phyloP scores from a whole-genome alignment of 2,329 filamentous ascomycete species.

The Scedosporium dehoogii region DNA sequence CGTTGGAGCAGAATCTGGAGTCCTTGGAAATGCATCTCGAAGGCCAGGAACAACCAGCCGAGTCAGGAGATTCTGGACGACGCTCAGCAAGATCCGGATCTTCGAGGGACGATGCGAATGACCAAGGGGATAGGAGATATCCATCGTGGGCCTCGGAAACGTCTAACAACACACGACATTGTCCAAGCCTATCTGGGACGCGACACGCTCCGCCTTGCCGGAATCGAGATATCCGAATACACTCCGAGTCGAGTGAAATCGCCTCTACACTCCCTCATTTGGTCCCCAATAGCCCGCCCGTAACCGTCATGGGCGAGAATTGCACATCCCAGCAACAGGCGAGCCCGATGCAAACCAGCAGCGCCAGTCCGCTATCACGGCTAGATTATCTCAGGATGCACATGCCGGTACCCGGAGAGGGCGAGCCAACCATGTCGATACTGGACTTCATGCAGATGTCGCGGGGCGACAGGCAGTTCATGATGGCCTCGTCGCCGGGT shows the following conservation, averaged over 20 bases:
- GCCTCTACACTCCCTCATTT: not conserved
- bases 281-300: not conserved
- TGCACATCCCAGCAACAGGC: not conserved
- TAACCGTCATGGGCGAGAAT: not conserved
- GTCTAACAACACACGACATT: too few species aligned
- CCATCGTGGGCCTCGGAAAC: too few species aligned
- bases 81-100: too few species aligned
- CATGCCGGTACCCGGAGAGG: not conserved
- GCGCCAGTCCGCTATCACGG: not conserved
- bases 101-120: too few species aligned
- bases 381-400: not conserved
- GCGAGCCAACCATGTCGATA: not conserved
- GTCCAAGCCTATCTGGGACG: not conserved
- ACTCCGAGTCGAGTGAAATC: not conserved
- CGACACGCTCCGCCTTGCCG: not conserved
- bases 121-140: not conserved
- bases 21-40: conserved; percentile 15
- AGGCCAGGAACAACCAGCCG: not conserved
- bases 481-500: not conserved
- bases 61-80: not conserved
- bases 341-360: not conserved
- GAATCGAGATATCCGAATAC: not conserved
- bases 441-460: not conserved
- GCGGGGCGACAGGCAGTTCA: not conserved
- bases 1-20: conserved; percentile 17